Conservation (phyloP, 306 rosid species). For the Carpinus viminea region DNA sequence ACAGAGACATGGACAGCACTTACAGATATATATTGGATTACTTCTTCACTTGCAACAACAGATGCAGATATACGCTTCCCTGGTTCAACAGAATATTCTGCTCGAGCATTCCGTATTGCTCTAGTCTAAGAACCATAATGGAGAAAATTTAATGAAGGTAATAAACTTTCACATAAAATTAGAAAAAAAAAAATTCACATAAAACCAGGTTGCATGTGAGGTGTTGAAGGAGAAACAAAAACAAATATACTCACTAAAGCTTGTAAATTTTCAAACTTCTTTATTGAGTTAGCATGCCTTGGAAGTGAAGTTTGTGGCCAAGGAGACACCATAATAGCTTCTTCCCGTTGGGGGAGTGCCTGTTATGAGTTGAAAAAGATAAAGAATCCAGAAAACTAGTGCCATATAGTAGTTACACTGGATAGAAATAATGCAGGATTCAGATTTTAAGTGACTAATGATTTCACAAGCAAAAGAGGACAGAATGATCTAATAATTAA, state of each 20-base stretch:
- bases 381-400: background rate
- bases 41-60: slow-evolving; percentile 81
- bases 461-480: background rate
- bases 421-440: background rate
- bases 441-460: background rate
- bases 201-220: slow-evolving; percentile 10
- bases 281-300: slow-evolving; percentile 55
- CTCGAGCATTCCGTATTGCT: slow-evolving; percentile 87
- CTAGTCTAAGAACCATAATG: slow-evolving; percentile 53
- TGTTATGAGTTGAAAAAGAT: slow-evolving; percentile 31
- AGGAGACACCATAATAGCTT: slow-evolving; percentile 77
- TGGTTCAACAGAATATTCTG: slow-evolving; percentile 98
- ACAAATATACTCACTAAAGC: slow-evolving; percentile 64
- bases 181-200: background rate
- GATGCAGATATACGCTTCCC: slow-evolving; percentile 88
- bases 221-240: slow-evolving; percentile 18
- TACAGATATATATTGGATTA: slow-evolving; percentile 72
- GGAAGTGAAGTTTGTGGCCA: slow-evolving; percentile 90
- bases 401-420: background rate
- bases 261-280: slow-evolving; percentile 84
- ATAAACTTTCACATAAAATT: slow-evolving; percentile 1
- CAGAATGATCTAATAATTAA: background rate
- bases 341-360: slow-evolving; percentile 85
- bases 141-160: background rate
- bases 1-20: slow-evolving; percentile 33